Evolutionary conservation across 1,284 basidiomycete genomes (phyloP).

Genomic region (Phenoliferia sp.): DNA sequence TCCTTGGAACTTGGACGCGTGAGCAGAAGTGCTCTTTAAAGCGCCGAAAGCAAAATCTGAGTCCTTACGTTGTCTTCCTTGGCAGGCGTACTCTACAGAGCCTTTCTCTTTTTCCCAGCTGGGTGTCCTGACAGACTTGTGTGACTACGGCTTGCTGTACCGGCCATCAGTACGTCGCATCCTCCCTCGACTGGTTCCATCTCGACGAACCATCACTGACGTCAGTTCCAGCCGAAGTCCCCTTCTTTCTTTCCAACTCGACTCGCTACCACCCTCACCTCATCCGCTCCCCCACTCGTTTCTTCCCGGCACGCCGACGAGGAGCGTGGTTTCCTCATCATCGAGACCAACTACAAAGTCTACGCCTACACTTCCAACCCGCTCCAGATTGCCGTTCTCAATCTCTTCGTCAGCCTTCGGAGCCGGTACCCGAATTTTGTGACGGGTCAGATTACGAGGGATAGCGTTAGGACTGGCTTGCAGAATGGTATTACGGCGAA

Average conservation of each 20-base stretch:
- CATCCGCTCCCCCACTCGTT: slow-evolving; percentile 62
- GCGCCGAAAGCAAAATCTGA: slow-evolving; percentile 5
- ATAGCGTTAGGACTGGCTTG: slow-evolving; percentile 90
- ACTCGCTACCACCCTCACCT: slow-evolving; percentile 83
- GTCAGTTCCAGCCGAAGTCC: slow-evolving; percentile 10
- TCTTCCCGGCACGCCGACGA: slow-evolving; percentile 50
- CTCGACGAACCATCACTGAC: no score
- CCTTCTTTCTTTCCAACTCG: slow-evolving; percentile 84
- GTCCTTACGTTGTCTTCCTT: background rate
- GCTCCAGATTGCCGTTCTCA: slow-evolving; percentile 91
- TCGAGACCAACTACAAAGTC: slow-evolving; percentile 97
- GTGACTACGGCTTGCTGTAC: slow-evolving; percentile 92
- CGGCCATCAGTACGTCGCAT: slow-evolving; percentile 61
- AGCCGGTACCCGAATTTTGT: slow-evolving; percentile 95
- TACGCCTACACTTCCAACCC: slow-evolving; percentile 98
- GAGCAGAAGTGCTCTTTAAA: slow-evolving; percentile 37
- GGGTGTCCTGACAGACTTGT: slow-evolving; percentile 84
- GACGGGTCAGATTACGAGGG: slow-evolving; percentile 87
- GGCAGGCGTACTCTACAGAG: slow-evolving; percentile 84
- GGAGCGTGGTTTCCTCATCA: slow-evolving; percentile 81
- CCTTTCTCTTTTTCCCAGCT: slow-evolving; percentile 72
- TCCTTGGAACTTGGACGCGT: slow-evolving; percentile 86
- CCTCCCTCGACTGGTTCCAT: background rate
- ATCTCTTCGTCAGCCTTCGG: slow-evolving; percentile 86
- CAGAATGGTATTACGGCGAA: slow-evolving; percentile 92